These are phyloP conservation scores for Salix caprea DNA, from an alignment of 345 rosid species.

Conservation along the genomic window DNA sequence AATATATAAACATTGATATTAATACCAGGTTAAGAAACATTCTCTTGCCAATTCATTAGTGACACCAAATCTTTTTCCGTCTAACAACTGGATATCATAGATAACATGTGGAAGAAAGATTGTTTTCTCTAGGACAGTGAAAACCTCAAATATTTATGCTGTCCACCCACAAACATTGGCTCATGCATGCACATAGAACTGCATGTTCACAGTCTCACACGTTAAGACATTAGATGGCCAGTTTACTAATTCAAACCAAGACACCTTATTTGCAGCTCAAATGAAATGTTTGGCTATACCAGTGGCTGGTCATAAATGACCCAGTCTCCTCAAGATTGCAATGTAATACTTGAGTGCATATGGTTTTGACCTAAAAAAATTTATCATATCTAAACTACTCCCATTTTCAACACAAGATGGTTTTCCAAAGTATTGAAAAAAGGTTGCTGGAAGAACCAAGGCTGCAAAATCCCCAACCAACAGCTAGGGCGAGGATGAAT, in stretches of 20 bases:
- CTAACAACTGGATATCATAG: background rate
- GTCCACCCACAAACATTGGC: no score
- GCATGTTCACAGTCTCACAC: background rate
- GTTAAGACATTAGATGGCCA: background rate
- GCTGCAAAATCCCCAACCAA: background rate
- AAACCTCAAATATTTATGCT: background rate
- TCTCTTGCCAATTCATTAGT: background rate
- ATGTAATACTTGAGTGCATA: no score
- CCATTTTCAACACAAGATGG: background rate
- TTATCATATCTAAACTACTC: background rate
- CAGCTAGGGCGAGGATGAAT: background rate
- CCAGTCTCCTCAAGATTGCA: no score
- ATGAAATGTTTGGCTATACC: background rate
- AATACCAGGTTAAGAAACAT: background rate
- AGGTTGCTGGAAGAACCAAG: background rate
- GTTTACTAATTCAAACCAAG: background rate
- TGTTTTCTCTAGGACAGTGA: background rate
- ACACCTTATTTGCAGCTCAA: background rate
- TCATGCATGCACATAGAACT: background rate
- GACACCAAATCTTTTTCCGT: background rate
- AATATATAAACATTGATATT: background rate
- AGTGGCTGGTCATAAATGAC: background rate
- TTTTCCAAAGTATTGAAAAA: background rate
- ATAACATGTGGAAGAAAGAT: background rate
- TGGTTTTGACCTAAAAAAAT: background rate